Conservation (phyloP, 345 rosid genomes). For the Bretschneidera sinensis region DNA sequence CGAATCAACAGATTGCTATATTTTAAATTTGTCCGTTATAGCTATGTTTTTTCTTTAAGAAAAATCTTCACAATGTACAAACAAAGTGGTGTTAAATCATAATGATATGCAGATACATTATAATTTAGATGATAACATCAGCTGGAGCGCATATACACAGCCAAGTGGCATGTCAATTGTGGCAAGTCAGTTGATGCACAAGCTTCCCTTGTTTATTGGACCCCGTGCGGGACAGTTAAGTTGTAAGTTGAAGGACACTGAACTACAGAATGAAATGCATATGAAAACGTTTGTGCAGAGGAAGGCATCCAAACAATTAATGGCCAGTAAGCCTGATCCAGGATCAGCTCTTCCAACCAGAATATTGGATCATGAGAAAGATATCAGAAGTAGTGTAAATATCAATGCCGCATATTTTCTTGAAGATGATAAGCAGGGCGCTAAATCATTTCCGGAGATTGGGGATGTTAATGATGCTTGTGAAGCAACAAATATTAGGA, state of each 20-base stretch:
- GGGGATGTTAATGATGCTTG: constrained; percentile 14
- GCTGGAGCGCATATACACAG: constrained; percentile 9
- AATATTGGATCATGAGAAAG: constrained; percentile 19
- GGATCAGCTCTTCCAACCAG: constrained; percentile 16
- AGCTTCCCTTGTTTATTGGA: constrained; percentile 25
- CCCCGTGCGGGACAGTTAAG: constrained; percentile 20
- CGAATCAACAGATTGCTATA: too few species aligned
- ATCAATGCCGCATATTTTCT: constrained; percentile 4
- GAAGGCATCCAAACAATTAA: constrained; percentile 13
- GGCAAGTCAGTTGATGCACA: constrained; percentile 20
- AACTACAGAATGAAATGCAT: constrained; percentile 16
- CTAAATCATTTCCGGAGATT: not conserved
- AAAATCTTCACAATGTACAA: not conserved
- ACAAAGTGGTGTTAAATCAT: not conserved
- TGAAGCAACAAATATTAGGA: constrained; percentile 3
- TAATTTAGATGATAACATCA: constrained; percentile 20
- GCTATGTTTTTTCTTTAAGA: too few species aligned
- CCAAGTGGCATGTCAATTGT: constrained; percentile 5
- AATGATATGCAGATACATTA: constrained; percentile 29
- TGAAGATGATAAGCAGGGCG: constrained; percentile 23
- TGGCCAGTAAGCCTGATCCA: constrained; percentile 21
- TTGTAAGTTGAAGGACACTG: constrained; percentile 6
- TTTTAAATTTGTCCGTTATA: too few species aligned
- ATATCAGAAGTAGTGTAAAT: constrained; percentile 15
- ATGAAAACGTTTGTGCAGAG: constrained; percentile 1